phyloP scores from a whole-genome alignment of 352 stramenopile genomes.

The Halophytophthora batemanensis region DNA sequence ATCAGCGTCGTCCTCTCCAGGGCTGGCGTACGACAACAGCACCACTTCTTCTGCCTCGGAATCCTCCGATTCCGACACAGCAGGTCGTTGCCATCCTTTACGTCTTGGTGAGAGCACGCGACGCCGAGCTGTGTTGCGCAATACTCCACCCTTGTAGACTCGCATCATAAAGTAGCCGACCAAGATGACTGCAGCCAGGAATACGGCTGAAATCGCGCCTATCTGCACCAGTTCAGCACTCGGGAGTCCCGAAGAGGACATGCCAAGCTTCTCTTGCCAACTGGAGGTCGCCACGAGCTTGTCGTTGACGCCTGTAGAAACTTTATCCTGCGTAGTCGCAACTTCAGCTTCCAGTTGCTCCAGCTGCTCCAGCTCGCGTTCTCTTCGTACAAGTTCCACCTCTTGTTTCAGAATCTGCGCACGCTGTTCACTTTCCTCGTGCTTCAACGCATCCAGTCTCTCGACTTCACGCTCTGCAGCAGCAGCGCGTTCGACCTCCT shows the following conservation, averaged over 20 bases:
- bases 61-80: constrained; percentile 7
- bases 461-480: background rate
- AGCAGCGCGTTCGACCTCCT: background rate
- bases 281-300: too few relatives aligned
- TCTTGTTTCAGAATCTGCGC: too few relatives aligned
- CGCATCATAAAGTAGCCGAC: constrained; percentile 27
- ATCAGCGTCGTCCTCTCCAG: background rate
- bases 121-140: background rate
- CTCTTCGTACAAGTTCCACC: too few relatives aligned
- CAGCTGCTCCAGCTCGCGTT: too few relatives aligned
- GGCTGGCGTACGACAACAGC: constrained; percentile 22
- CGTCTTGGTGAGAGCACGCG: constrained; percentile 4
- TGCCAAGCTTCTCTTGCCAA: background rate
- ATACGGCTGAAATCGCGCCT: constrained; percentile 14
- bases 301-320: too few relatives aligned
- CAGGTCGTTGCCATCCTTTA: constrained; percentile 32
- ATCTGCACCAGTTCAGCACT: constrained; percentile 12
- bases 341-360: too few relatives aligned
- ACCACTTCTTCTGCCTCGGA: constrained; percentile 46
- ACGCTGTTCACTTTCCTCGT: too few relatives aligned
- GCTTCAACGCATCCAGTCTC: too few relatives aligned
- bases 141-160: constrained; percentile 15
- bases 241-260: background rate
- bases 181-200: constrained; percentile 23
- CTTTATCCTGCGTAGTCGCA: too few relatives aligned